These are phyloP conservation scores for Cryoendolithus antarcticus DNA, from an alignment of 2,329 filamentous ascomycete genomes.

Conservation along the genomic window DNA sequence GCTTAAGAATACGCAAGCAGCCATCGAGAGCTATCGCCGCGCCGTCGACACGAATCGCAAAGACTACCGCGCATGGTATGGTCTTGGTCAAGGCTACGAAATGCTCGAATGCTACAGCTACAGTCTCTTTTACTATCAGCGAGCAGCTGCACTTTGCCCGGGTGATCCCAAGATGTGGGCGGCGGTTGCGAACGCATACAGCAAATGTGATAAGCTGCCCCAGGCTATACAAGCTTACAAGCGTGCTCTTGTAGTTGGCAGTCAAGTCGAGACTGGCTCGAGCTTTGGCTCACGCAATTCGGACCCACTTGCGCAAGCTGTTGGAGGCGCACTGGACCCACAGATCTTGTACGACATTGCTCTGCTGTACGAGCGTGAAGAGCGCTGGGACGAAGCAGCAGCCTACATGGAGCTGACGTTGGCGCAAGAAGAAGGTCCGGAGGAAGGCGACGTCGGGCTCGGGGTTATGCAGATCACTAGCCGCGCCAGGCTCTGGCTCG, in stretches of 20 bases:
- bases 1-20: slow-evolving; percentile 95
- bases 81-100: slow-evolving; percentile 91
- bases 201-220: slow-evolving; percentile 74
- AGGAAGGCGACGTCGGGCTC: slow-evolving; percentile 42
- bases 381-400: slow-evolving; percentile 66
- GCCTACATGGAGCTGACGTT: slow-evolving; percentile 94
- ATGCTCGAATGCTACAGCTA: slow-evolving; percentile 97
- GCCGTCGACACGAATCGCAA: slow-evolving; percentile 93
- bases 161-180: slow-evolving; percentile 99
- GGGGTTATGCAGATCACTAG: slow-evolving; percentile 87
- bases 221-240: slow-evolving; percentile 94
- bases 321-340: slow-evolving; percentile 60
- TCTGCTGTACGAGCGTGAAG: slow-evolving; percentile 69
- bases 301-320: slow-evolving; percentile 34
- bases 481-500: slow-evolving; percentile 88
- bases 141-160: slow-evolving; percentile 80
- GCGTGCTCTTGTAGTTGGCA: slow-evolving; percentile 76
- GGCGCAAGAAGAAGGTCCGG: slow-evolving; percentile 70
- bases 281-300: slow-evolving; percentile 30
- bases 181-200: slow-evolving; percentile 81
- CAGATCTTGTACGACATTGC: slow-evolving; percentile 87
- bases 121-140: slow-evolving; percentile 94
- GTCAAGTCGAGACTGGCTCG: slow-evolving; percentile 59
- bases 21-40: slow-evolving; percentile 90
- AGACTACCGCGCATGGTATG: slow-evolving; percentile 97